Base-by-base conservation (phyloP, 2,329 filamentous ascomycete species). In the Neopestalotiopsis sp. region DNA sequence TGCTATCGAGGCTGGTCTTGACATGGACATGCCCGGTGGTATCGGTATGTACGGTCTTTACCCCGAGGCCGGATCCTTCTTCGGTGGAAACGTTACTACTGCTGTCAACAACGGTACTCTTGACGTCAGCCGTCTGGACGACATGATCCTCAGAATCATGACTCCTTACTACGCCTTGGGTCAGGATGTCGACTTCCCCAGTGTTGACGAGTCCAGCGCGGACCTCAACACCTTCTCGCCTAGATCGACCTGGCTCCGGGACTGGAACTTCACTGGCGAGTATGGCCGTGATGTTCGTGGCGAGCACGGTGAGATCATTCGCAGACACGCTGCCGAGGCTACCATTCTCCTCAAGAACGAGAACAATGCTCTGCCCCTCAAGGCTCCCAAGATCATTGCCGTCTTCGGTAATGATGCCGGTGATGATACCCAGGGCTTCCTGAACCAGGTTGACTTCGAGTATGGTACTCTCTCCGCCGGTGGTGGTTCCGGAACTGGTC, bases 291-390 rank as follows among this genome's bases (percentile, higher is more conserved):
- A 83, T 53, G 82, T 83, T 66, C 85, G 86, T 0, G 88, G 84
- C 24, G 83, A 90, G 73, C 86, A 90, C 83, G 5, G 85, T 83
- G 4, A 86, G 74, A 24, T 77, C 77, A 73, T 87, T 84, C 38
- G 82, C 83, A 61, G 86, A 68, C 32, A 83, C 72, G 30, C 84
- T 63, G 6, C 80, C 80, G 66, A 83, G 80, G 69, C 67, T 9
- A 65, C 69, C 32, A n/a, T 84, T 80, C 85, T 95, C 2, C 83
- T 95, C 70, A 95, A 95, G 85, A 95, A 95, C 80, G 81, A 81
- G 38, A 85, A 85, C 70, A 85, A 85, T 45, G 84, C 85, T 1
- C 83, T 94, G 6, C 92, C 92, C 0, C 81, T 89, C 49, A 85
- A 85, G 74, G 80, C 80, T 3, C 84, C 84, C 89, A 78, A 90